These are phyloP conservation scores for Aspergillus nidulans DNA, from an alignment of 495 filamentous ascomycete species.

Conservation along the genomic window DNA sequence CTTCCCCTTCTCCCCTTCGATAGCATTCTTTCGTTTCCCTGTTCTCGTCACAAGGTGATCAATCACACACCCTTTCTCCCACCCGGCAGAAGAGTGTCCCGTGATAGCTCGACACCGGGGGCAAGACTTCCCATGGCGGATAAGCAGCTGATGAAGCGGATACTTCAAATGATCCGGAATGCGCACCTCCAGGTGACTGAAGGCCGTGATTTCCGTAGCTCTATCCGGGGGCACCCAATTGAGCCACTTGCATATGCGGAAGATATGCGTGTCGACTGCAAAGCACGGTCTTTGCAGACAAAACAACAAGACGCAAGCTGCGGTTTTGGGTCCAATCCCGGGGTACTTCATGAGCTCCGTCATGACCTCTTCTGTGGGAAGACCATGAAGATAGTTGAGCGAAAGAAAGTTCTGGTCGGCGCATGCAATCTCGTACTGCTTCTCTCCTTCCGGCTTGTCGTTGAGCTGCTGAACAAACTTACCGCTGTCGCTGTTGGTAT, in stretches of 20 bases:
- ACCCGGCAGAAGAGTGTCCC: slow-evolving; percentile 38
- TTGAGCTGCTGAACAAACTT: background rate
- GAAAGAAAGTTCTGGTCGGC: slow-evolving; percentile 57
- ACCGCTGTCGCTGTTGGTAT: background rate
- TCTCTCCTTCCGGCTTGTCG: slow-evolving; percentile 33
- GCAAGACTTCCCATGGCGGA: slow-evolving; percentile 80
- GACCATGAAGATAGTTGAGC: slow-evolving; percentile 70
- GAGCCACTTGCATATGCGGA: slow-evolving; percentile 77
- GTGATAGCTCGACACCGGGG: slow-evolving; percentile 64
- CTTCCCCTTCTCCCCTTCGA: background rate
- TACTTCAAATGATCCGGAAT: slow-evolving; percentile 89
- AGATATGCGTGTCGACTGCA: slow-evolving; percentile 83
- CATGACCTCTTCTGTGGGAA: slow-evolving; percentile 67
- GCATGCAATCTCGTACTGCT: slow-evolving; percentile 46
- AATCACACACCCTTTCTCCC: slow-evolving; percentile 48
- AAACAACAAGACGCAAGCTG: slow-evolving; percentile 79
- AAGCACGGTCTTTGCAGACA: slow-evolving; percentile 74
- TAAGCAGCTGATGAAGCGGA: slow-evolving; percentile 79
- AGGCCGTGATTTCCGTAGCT: slow-evolving; percentile 65
- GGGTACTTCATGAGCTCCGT: slow-evolving; percentile 67
- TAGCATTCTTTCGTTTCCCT: slow-evolving; percentile 35
- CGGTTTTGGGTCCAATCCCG: slow-evolving; percentile 89
- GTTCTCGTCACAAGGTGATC: slow-evolving; percentile 46
- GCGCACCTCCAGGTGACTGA: slow-evolving; percentile 72
- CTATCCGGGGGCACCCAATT: slow-evolving; percentile 66